Evolutionary conservation across 805 yeast species (phyloP), one percentile per base, ranked within the genome.

Genomic region (Metschnikowia rubicola): DNA sequence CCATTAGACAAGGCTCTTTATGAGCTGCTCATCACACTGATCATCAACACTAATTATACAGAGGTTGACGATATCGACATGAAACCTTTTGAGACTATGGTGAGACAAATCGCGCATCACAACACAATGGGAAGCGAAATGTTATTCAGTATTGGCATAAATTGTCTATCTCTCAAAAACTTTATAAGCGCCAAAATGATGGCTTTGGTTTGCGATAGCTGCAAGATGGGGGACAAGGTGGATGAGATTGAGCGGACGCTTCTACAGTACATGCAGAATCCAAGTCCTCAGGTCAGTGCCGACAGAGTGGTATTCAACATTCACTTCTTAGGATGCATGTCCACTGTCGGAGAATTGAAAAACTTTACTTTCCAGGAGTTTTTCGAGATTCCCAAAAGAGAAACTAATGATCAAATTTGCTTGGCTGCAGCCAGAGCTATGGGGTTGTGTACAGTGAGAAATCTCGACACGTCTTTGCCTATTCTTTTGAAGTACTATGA

Each of bases 391-490:
- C 58, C 74, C 49, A 59, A 58, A 9, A 54, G 53, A 4, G 40
- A 33, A n/a, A 60, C 68, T 10, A 75, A 74, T 33, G 64, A 64
- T 8, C 47, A 60, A 5, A 57, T 75, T 5, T 71, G 70, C 44
- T 52, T 68, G 8, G 77, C 78, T 19, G 73, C 85, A 1, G 77
- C 85, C 1, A 72, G 74, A 41, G 71, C 84, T 0, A 59, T 81
- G 29, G 85, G 87, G 1, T 71, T 75, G 10, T 59, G 79, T 21
- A 67, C 77, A 9, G 64, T 74, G 3, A 64, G 64, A 33, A 67
- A 78, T 50, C 56, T 73, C 7, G 55, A 60, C 1, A 59, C 52
- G 4, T 71, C 74, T 46, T 56, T 79, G n/a, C 67, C 73, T 0
- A 37, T 48, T 2, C 60, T 81, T 40, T 53, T 81, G 32, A 39